A percentile compares a stretch with the other conserved stretches of the same genome.
These are phyloP conservation scores for Letharia lupina DNA, from an alignment of 495 filamentous ascomycete species.

Conservation along the genomic window DNA sequence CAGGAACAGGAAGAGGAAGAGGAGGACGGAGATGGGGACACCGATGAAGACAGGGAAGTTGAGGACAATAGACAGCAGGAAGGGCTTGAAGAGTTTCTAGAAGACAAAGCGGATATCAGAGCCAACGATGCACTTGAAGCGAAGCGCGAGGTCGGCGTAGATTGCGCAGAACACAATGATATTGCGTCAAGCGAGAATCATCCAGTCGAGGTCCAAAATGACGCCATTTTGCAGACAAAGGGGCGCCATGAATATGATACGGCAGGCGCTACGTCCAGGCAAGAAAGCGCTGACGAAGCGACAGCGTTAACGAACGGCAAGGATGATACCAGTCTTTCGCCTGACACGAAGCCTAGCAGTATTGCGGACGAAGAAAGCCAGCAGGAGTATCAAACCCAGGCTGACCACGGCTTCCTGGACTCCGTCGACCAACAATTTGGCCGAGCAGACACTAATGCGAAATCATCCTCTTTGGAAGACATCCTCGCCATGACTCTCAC, in stretches of 20 bases:
- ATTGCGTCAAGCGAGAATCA: slow-evolving; percentile 21
- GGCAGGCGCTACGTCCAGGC: background rate
- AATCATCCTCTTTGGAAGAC: slow-evolving; percentile 17
- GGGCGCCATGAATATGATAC: background rate
- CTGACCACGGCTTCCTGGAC: slow-evolving; percentile 24
- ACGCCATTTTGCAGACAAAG: slow-evolving; percentile 18
- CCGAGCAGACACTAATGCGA: background rate
- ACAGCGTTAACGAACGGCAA: slow-evolving; percentile 5
- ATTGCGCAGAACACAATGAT: slow-evolving; percentile 26
- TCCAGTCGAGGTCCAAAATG: background rate
- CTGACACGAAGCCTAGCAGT: background rate
- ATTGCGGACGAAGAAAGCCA: background rate
- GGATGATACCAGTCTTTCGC: background rate
- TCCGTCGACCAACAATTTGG: slow-evolving; percentile 6
- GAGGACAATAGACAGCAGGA: slow-evolving; percentile 24
- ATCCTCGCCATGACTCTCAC: slow-evolving; percentile 61
- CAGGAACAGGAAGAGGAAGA: slow-evolving; percentile 24
- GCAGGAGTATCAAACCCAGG: slow-evolving; percentile 22
- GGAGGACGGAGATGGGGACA: slow-evolving; percentile 24
- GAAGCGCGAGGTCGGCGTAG: slow-evolving; percentile 19
- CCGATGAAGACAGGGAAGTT: slow-evolving; percentile 26
- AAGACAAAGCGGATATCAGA: slow-evolving; percentile 22
- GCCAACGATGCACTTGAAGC: slow-evolving; percentile 26
- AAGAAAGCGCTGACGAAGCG: slow-evolving; percentile 18
- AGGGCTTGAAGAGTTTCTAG: slow-evolving; percentile 24